Base-by-base conservation (phyloP, 164 flowering plant genomes). In the Vitis labrusca region DNA sequence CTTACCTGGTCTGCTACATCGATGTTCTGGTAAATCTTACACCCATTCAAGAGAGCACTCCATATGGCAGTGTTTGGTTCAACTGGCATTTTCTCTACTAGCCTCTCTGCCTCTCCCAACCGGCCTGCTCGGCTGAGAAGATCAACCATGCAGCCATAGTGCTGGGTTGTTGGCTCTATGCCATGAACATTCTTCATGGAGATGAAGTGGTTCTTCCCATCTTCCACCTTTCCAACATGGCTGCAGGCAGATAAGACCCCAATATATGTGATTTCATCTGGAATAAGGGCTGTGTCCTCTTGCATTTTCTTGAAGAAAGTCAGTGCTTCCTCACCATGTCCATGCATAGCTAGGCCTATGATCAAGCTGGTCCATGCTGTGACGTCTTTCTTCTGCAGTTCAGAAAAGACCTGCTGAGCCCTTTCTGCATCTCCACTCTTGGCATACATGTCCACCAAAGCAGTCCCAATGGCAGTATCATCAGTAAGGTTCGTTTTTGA, bases 321-420 rank as follows among this genome's bases (percentile, higher is more conserved):
- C 8, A 76, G 65, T 6, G 75, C 79, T 63, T 68, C 71, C 62
- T 70, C 57, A 1, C 73, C 77, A 59, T 65, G 66, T 1, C 82
- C 82, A 48, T 73, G 68, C 63, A 71, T 69, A 2, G 82, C 77
- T 59, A 76, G 69, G n/a, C 79, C 82, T 14, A 50, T 64, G 47
- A 80, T 78, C 70, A 80, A 72, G 52, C 66, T 73, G 4, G 84
- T 83, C 86, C 86, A 83, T 16, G 79, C 60, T 50, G 75, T 71
- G 13, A 71, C 64, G 66, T 83, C 82, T 47, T 66, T 81, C 47
- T 73, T 70, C 7, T 44, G 59, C 73, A 81, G 51, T 12, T n/a
- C 16, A 14, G 48, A 27, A 55, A 81, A 81, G 19, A 81, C 67
- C 12, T 29, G 17, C 63, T 63, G 52, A 1, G 79, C 80, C 71